phyloP scores from a whole-genome alignment of 2,329 filamentous ascomycete species.

The Sporothrix mexicana region DNA sequence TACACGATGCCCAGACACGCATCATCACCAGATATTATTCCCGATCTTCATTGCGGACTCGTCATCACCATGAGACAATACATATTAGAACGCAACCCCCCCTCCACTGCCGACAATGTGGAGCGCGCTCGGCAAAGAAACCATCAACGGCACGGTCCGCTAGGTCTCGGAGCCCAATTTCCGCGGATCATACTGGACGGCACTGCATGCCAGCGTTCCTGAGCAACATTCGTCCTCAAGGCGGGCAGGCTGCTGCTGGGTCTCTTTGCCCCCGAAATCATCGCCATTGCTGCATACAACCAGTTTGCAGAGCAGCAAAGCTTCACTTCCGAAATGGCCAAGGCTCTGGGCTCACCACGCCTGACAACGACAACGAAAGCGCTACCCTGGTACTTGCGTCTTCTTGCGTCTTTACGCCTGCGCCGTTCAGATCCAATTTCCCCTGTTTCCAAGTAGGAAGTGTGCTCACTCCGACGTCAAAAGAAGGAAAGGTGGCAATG shows the following conservation, averaged over 20 bases:
- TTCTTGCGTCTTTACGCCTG: background rate
- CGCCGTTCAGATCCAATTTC: background rate
- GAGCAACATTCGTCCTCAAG: no score
- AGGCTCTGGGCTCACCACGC: no score
- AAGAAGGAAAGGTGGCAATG: no score
- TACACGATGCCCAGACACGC: no score
- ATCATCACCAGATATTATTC: no score
- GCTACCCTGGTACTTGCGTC: no score
- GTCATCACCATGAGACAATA: no score
- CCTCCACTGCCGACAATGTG: background rate
- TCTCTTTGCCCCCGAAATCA: background rate
- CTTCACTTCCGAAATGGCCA: background rate
- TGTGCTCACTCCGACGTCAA: no score
- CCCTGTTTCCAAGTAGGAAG: background rate
- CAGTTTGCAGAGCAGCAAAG: background rate
- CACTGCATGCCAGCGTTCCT: background rate
- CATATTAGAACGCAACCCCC: no score
- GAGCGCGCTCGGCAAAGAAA: background rate
- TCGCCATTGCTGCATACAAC: background rate
- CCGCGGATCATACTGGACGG: background rate
- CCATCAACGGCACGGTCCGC: background rate
- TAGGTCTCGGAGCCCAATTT: background rate
- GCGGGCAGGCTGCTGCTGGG: background rate
- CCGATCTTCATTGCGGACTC: no score
- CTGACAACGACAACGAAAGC: no score